Conservation (phyloP, 257 asterid genomes). For the Plantago elongata region DNA sequence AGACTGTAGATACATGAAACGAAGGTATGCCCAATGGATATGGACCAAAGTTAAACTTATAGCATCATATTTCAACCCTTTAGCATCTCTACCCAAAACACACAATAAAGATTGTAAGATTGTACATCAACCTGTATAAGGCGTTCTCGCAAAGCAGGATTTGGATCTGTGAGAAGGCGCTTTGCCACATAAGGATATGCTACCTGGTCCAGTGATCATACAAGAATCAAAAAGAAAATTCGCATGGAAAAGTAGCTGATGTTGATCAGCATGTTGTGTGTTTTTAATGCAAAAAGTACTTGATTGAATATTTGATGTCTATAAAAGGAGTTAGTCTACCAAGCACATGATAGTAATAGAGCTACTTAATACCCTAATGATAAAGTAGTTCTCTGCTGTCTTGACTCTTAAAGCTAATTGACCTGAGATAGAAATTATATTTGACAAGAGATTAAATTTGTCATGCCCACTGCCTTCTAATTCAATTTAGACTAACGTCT, state of each 20-base stretch:
- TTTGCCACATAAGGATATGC: constrained; percentile 99
- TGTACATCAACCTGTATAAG: constrained; percentile 73
- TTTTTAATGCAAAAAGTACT: constrained; percentile 7
- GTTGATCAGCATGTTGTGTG: constrained; percentile 16
- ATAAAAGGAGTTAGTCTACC: constrained; percentile 7
- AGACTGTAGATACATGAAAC: no score
- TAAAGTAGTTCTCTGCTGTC: constrained; percentile 4
- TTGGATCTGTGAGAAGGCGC: constrained; percentile 97
- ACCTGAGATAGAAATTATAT: no score
- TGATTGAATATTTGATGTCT: background rate
- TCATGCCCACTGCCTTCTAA: no score
- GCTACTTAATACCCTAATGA: constrained; percentile 7
- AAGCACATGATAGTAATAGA: constrained; percentile 5
- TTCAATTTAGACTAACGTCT: no score
- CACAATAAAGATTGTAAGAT: constrained; percentile 7
- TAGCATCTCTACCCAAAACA: no score
- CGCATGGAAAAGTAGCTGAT: constrained; percentile 10
- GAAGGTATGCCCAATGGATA: no score
- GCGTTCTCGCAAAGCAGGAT: constrained; percentile 95
- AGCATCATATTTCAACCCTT: no score
- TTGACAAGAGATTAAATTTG: no score
- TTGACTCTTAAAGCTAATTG: background rate
- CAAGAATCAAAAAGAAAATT: constrained; percentile 13
- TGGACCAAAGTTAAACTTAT: no score
- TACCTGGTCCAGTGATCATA: constrained; percentile 52